Base-by-base conservation (phyloP, 176 grass and related monocot species). In the Alopecurus myosuroides region DNA sequence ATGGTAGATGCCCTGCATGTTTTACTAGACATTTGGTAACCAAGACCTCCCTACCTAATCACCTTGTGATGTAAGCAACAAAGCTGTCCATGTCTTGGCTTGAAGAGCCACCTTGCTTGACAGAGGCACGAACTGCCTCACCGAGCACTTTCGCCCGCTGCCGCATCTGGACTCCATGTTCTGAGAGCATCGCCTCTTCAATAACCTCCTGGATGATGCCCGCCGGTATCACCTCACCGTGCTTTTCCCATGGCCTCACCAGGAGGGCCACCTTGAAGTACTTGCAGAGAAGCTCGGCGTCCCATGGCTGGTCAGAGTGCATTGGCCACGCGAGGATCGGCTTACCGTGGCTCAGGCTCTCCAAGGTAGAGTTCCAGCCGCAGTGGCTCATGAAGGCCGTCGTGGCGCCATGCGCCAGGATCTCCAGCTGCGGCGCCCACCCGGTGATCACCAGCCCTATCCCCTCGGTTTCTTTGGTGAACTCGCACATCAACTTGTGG, bases 351-450 rank as follows among this genome's bases (percentile, higher is more conserved):
- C 86, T 89, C 62, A 94, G 75, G 78, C 88, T 92, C 88, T 94
- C 92, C 70, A 94, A 70, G 58, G 82, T 83, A 1, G 94, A 97
- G 69, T 97, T 97, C 94, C 92, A 97, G 5, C 90, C 90, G 57
- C 94, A 94, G 77, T 97, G 94, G 75, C 89, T 97, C 90, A 97
- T 92, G 90, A 97, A 94, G 46, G 74, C 84, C 1, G 78, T 90
- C 36, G 79, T 92, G 45, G 92, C 42, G 57, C 51, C 48, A 63
- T 91, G 92, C 12, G 88, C 73, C 19, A 94, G 61, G 26, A 97
- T 91, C 77, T 94, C 92, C 76, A 91, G 74, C 88, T 94, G 94
- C 29, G 94, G 94, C n/a, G 92, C 92, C 94, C 94, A 97, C 22
- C 44, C 86, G 56, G 89, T 84, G 56, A 90, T 66, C 84, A 97